Evolutionary conservation across 805 yeast genomes (phyloP).

Genomic region (Spathaspora girioi): DNA sequence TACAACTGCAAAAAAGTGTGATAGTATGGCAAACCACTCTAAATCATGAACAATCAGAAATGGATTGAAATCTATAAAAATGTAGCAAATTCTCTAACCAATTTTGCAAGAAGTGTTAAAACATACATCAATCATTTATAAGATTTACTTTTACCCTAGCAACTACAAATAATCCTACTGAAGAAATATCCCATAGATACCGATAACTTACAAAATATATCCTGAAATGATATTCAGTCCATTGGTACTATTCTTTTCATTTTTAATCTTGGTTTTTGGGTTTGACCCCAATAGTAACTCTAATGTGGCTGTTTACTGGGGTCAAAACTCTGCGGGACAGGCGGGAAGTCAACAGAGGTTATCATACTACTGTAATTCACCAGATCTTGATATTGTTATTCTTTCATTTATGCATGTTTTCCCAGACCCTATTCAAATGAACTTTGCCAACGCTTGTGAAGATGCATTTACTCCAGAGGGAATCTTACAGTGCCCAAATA

Average conservation of each 20-base stretch:
- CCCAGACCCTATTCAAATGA: slow-evolving; percentile 34
- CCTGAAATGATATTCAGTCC: background rate
- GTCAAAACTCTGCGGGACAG: slow-evolving; percentile 21
- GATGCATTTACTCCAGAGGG: slow-evolving; percentile 36
- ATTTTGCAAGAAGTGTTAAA: background rate
- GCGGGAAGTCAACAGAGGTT: slow-evolving; percentile 31
- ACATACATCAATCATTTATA: background rate
- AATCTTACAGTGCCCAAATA: slow-evolving; percentile 35
- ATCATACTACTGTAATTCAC: slow-evolving; percentile 57
- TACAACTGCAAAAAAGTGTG: background rate
- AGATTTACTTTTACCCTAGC: no score
- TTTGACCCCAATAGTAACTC: slow-evolving; percentile 12
- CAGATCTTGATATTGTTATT: slow-evolving; percentile 67
- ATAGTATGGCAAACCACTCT: background rate
- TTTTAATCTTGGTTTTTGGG: slow-evolving; percentile 6
- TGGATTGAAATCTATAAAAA: background rate
- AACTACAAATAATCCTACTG: background rate
- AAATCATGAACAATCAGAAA: background rate
- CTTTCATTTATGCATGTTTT: slow-evolving; percentile 68
- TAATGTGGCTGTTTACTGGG: slow-evolving; percentile 29
- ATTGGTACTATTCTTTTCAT: background rate
- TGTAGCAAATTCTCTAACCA: background rate
- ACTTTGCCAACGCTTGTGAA: slow-evolving; percentile 50
- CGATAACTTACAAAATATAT: background rate
- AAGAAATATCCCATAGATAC: no score